These are phyloP conservation scores for Polytrichum commune DNA, from an alignment of 225 moss, liverwort and hornwort species.

Conservation along the genomic window DNA sequence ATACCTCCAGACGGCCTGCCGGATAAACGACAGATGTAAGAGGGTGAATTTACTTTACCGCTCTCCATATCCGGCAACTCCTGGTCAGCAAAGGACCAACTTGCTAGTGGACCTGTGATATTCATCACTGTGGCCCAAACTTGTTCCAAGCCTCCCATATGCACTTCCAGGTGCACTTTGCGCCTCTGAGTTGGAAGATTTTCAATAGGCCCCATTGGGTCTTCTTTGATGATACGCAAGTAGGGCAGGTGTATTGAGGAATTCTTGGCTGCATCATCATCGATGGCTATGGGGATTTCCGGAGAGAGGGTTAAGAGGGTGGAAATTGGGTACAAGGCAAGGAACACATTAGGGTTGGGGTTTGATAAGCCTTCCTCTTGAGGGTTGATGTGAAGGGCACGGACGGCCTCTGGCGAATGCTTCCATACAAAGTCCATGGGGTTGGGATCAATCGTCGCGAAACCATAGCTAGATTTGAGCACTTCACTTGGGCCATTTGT, in stretches of 20 bases:
- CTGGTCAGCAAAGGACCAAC: conserved; percentile 88
- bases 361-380: conserved; percentile 45
- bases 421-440: conserved; percentile 87
- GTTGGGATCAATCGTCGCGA: conserved; percentile 90
- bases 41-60: conserved; percentile 51
- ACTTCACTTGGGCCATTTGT: conserved; percentile 68
- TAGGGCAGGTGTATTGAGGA: conserved; percentile 37
- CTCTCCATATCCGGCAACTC: conserved; percentile 63
- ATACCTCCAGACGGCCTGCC: conserved; percentile 50
- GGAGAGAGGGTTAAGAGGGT: conserved; percentile 68
- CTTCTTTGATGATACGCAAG: conserved; percentile 35
- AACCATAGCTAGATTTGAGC: conserved; percentile 57
- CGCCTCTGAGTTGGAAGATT: conserved; percentile 26
- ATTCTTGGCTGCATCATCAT: conserved; percentile 15
- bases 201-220: conserved; percentile 16
- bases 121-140: conserved; percentile 94
- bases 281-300: conserved; percentile 45
- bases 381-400: conserved; percentile 50
- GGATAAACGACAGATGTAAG: conserved; percentile 83
- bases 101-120: conserved; percentile 70
- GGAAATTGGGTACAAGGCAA: conserved; percentile 83
- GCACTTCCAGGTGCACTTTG: conserved; percentile 72
- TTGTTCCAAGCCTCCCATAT: conserved; percentile 73
- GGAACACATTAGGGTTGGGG: conserved; percentile 57
- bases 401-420: conserved; percentile 57